Conservation (phyloP, 371 early-diverging fungal species). For the Apophysomyces ossiformis region DNA sequence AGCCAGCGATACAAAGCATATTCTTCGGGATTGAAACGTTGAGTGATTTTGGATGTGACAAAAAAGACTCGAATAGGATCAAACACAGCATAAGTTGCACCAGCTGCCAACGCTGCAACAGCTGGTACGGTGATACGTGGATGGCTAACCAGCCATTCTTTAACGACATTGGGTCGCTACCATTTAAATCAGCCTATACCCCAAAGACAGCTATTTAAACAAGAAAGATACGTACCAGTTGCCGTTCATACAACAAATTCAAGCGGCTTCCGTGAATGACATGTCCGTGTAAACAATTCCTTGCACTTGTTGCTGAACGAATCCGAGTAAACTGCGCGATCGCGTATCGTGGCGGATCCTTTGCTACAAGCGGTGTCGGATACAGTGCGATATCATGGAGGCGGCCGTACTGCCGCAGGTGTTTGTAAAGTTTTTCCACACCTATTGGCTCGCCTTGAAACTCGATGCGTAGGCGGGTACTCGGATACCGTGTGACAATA, state of each 20-base stretch:
- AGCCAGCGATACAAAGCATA: conserved; percentile 69
- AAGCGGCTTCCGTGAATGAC: conserved; percentile 70
- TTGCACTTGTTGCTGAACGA: conserved; percentile 85
- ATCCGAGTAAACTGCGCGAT: conserved; percentile 76
- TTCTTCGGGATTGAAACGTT: conserved; percentile 73
- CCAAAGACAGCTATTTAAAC: not conserved
- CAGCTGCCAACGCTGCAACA: conserved; percentile 77
- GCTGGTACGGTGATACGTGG: conserved; percentile 76
- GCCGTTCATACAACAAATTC: conserved; percentile 72
- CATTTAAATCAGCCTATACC: not conserved
- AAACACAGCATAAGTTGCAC: conserved; percentile 82
- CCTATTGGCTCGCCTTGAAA: conserved; percentile 73
- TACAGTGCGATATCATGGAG: conserved; percentile 76
- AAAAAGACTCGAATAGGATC: conserved; percentile 91
- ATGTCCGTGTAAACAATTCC: conserved; percentile 87
- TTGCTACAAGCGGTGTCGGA: conserved; percentile 57
- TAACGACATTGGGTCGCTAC: conserved; percentile 62
- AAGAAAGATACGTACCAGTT: conserved; percentile 34
- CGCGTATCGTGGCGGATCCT: conserved; percentile 81
- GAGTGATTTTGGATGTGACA: conserved; percentile 80
- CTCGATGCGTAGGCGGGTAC: conserved; percentile 67
- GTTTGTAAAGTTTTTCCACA: conserved; percentile 73
- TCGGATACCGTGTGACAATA: conserved; percentile 77
- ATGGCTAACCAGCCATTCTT: conserved; percentile 74
- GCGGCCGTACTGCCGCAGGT: conserved; percentile 81